Base-by-base conservation (phyloP, 1,284 basidiomycete species). In the Amylostereum chailletii region DNA sequence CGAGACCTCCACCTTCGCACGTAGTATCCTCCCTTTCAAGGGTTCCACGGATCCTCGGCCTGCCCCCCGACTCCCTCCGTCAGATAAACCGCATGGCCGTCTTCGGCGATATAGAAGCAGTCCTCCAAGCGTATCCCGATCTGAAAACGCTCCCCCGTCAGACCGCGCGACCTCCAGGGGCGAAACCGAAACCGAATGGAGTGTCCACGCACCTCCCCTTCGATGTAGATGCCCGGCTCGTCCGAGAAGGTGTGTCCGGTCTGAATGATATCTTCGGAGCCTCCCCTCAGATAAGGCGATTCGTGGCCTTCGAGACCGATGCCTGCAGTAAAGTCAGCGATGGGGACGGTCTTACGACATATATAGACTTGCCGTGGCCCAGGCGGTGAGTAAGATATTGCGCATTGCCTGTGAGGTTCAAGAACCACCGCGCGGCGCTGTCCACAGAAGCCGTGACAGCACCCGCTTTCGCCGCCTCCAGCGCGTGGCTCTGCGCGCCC, bases 301-400 rank as follows among this genome's bases (percentile, higher is more conserved):
- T 94, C 90, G 58, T 94, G 90, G 6, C 73, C 81, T 64, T 92
- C 86, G 3, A 93, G 67, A 1, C 90, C 90, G 47, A 94, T 90
- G 2, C 90, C 89, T 83, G 46, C 32, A 19, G 27, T 5, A 31
- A 27, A 34, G 41, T 9, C 46, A 27, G n/a, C 4, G 7, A n/a
- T 32, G 7, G 37, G 30, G 8, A 10, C 26, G 43, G 39, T 5
- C 36, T 27, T 11, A 34, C 10, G 11, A 2, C 41, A 36, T 26
- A 34, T 11, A 34, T 27, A 8, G 6, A 60, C 73, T 49, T 48
- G 85, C 83, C 85, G 58, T 90, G 86, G 5, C 87, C 89, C 1
- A 93, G 68, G 42, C 90, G 71, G 65, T 93, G 91, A 1, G 88
- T 90, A 60, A 94, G 91, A 59, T 84, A 83, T 42, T 67, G 50